phyloP scores from a whole-genome alignment of 1,139 yeast species.

The Saccharomyces hybrid region DNA sequence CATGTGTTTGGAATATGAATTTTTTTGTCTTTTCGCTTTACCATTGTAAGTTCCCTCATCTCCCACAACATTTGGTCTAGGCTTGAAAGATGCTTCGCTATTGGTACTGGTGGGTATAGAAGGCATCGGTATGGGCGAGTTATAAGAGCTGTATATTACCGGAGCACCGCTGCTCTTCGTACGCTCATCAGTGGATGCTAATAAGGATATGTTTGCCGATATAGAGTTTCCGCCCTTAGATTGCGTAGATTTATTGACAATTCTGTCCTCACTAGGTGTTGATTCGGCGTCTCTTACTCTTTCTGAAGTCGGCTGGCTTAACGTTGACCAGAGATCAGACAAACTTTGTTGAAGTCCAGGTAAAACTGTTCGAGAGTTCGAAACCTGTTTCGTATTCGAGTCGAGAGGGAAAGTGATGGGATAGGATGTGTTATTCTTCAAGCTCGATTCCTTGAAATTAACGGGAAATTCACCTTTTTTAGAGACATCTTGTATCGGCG shows the following conservation, averaged over 20 bases:
- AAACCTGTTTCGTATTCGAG: neutral
- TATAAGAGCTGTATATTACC: neutral
- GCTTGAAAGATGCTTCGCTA: neutral
- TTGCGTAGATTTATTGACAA: neutral
- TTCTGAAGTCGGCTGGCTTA: neutral
- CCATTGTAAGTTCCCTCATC: neutral
- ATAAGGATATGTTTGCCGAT: neutral
- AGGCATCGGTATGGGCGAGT: neutral
- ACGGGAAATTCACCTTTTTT: neutral
- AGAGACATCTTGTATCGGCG: neutral
- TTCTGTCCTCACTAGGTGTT: neutral
- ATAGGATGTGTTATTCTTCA: neutral
- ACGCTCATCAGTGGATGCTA: neutral
- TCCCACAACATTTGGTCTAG: neutral
- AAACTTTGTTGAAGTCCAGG: conserved; percentile 8
- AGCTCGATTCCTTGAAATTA: neutral
- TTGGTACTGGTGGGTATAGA: neutral
- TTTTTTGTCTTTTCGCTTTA: conserved; percentile 24
- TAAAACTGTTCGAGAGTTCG: neutral
- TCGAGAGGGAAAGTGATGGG: neutral
- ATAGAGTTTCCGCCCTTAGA: neutral
- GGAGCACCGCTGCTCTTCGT: neutral
- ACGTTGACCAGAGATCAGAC: conserved; percentile 8
- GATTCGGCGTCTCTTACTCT: neutral
- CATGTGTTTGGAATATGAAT: conserved; percentile 12